Percentiles rank a stretch among this genome's conserved stretches.
phyloP scores from a whole-genome alignment of 2,329 filamentous ascomycete genomes.

The Fusarium sp. region DNA sequence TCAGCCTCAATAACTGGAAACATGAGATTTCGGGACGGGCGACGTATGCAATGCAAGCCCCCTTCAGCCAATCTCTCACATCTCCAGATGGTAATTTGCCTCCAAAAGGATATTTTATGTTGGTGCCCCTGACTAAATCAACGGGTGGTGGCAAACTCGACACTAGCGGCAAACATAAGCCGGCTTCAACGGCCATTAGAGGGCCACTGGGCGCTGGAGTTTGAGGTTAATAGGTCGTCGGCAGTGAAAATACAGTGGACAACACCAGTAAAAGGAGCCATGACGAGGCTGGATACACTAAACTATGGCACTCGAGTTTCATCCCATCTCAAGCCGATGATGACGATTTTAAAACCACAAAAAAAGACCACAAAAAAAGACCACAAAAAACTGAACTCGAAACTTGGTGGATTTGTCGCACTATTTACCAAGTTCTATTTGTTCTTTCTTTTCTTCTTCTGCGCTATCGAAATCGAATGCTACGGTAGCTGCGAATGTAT shows the following conservation, averaged over 20 bases:
- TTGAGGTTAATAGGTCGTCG: constrained; percentile 1
- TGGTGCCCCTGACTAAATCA: constrained; percentile 44
- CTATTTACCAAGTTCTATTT: constrained; percentile 10
- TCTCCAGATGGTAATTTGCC: constrained; percentile 7
- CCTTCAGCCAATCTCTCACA: constrained; percentile 7
- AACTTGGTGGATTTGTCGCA: constrained; percentile 12
- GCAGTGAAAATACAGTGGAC: neutral
- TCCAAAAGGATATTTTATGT: neutral
- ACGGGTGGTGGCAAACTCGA: constrained; percentile 44
- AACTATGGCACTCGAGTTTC: constrained; percentile 3
- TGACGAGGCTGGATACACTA: constrained; percentile 27
- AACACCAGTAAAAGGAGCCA: neutral
- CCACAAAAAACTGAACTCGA: neutral
- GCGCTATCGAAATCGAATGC: constrained; percentile 2
- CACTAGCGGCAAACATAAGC: constrained; percentile 39
- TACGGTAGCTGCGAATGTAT: constrained; percentile 2
- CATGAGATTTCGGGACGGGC: neutral
- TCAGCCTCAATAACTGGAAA: constrained; percentile 35
- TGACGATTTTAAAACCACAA: constrained; percentile 5
- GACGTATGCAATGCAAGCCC: constrained; percentile 14
- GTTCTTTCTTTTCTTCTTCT: constrained; percentile 31
- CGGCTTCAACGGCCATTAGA: constrained; percentile 40
- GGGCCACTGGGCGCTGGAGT: constrained; percentile 9
- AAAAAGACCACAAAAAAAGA: neutral
- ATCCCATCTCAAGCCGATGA: constrained; percentile 12